phyloP scores from a whole-genome alignment of 768 basidiomycete genomes.

The Tulasnella sp. region DNA sequence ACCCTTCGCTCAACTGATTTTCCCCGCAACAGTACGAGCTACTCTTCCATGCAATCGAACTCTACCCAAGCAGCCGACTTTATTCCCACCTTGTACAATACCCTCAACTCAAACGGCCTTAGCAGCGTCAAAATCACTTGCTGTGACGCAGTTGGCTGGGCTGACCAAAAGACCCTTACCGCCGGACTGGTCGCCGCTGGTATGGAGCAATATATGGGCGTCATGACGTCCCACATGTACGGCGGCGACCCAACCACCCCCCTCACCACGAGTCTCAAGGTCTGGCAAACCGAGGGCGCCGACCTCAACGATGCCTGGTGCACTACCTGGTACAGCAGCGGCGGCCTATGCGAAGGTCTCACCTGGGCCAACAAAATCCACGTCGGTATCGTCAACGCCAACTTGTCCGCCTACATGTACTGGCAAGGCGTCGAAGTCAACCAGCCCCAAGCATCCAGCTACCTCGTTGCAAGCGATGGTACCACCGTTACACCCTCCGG shows the following conservation, averaged over 20 bases:
- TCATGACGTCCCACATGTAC: slow-evolving; percentile 18
- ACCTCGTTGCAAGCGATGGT: slow-evolving; percentile 2
- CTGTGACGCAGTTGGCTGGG: slow-evolving; percentile 18
- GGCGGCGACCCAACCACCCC: slow-evolving; percentile 3
- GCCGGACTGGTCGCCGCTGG: slow-evolving; percentile 11
- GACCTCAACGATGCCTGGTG: slow-evolving; percentile 7
- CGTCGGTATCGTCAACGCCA: slow-evolving; percentile 12
- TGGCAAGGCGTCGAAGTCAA: slow-evolving; percentile 18
- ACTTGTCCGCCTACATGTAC: slow-evolving; percentile 17
- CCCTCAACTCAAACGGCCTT: neutral
- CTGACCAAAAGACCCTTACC: slow-evolving; percentile 13
- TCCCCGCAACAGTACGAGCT: slow-evolving; percentile 3
- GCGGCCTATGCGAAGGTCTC: neutral
- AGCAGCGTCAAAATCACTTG: slow-evolving; percentile 12
- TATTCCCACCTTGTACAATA: slow-evolving; percentile 8
- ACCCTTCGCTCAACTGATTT: neutral
- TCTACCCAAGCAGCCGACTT: neutral
- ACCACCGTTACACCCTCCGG: slow-evolving; percentile 1
- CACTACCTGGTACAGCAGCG: neutral
- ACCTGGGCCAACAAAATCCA: slow-evolving; percentile 9
- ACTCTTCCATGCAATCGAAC: neutral
- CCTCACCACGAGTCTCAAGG: slow-evolving; percentile 5
- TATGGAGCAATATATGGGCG: slow-evolving; percentile 12
- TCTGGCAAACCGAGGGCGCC: slow-evolving; percentile 21
- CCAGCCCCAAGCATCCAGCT: neutral